A percentile compares a stretch with the other conserved stretches of the same genome.
Evolutionary conservation across 768 basidiomycete species (phyloP).

Genomic region (Gymnopilus dilepis): DNA sequence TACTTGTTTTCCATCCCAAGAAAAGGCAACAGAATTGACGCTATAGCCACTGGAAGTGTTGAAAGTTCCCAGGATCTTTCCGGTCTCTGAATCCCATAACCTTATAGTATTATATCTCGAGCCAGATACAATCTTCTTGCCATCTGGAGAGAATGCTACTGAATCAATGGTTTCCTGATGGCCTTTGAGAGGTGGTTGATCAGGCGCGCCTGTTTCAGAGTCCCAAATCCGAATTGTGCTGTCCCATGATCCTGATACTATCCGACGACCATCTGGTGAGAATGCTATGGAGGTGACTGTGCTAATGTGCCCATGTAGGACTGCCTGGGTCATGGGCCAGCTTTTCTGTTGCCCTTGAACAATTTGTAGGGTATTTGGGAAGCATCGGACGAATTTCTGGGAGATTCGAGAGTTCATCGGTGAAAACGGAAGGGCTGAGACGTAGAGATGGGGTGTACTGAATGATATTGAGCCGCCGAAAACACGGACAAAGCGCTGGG

Average conservation of each 20-base stretch:
- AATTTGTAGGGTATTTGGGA: too few species aligned
- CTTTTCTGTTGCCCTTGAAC: neutral
- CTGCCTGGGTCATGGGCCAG: neutral
- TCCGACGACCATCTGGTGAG: neutral
- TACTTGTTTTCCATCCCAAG: neutral
- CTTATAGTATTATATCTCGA: conserved; percentile 5
- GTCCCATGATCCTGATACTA: neutral
- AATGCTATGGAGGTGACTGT: conserved; percentile 7
- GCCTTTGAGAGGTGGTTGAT: neutral
- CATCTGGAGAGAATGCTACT: conserved; percentile 17
- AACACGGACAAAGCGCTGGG: too few species aligned
- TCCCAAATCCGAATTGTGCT: neutral
- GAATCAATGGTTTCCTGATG: neutral
- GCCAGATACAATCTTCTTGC: conserved; percentile 10
- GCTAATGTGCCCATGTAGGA: too few species aligned
- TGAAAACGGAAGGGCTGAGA: too few species aligned
- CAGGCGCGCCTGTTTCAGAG: neutral
- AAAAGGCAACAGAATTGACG: conserved; percentile 12
- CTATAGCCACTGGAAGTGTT: neutral
- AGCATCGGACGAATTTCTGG: too few species aligned
- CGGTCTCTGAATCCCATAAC: conserved; percentile 20
- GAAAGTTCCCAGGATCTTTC: conserved; percentile 5
- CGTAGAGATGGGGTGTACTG: too few species aligned
- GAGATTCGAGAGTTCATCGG: too few species aligned
- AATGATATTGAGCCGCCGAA: too few species aligned